Evolutionary conservation across 352 stramenopile genomes (phyloP).

Genomic region (Pythium utonaiense): DNA sequence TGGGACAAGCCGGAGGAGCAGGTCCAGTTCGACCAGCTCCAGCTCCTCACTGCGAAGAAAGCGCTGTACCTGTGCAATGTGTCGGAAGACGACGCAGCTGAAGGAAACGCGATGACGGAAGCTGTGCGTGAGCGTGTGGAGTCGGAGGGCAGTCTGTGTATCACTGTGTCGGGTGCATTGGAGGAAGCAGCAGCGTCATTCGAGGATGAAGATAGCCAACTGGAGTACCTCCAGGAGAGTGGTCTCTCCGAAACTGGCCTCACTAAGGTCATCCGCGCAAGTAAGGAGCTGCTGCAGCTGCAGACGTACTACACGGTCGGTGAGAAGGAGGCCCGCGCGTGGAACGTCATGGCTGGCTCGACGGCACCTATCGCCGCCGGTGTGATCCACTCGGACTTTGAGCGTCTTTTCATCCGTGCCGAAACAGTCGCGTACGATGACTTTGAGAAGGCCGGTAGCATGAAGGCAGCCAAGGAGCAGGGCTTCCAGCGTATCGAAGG

Average conservation of each 20-base stretch:
- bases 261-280: constrained; percentile 83
- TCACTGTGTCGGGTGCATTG: constrained; percentile 71
- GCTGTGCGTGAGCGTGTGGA: constrained; percentile 64
- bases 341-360: constrained; percentile 78
- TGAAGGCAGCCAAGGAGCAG: constrained; percentile 93
- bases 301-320: constrained; percentile 97
- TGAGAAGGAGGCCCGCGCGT: constrained; percentile 78
- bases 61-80: constrained; percentile 98
- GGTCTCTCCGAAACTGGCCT: constrained; percentile 72
- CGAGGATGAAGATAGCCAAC: constrained; percentile 87
- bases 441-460: constrained; percentile 90
- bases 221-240: constrained; percentile 92
- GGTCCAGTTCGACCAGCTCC: constrained; percentile 73
- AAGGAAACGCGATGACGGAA: constrained; percentile 92
- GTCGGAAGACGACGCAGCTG: constrained; percentile 91
- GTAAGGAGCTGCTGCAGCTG: constrained; percentile 93
- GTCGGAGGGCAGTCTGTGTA: constrained; percentile 59
- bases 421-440: constrained; percentile 97
- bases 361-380: constrained; percentile 65
- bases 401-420: constrained; percentile 81
- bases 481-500: constrained; percentile 94
- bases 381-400: constrained; percentile 89
- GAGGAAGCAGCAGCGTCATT: constrained; percentile 80
- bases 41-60: constrained; percentile 90
- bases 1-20: constrained; percentile 87